Base-by-base conservation (phyloP, 2,329 filamentous ascomycete genomes). In the Xylariaceae sp. region DNA sequence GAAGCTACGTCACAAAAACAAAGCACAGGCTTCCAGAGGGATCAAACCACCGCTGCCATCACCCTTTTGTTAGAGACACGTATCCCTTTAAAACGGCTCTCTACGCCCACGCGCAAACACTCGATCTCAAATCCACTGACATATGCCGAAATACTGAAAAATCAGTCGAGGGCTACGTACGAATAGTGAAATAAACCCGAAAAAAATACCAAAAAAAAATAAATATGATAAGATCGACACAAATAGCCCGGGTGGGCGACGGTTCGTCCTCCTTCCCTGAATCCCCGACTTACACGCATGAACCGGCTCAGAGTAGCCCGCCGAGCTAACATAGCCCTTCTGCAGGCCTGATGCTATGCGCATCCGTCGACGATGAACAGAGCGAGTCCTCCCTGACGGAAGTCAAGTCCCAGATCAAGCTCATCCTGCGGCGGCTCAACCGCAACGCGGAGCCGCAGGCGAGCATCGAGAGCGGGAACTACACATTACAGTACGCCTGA, bases 391-490 rank as follows among this genome's bases (percentile, higher is more conserved):
- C 91, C 70, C 86, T 97, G 68, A 80, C 84, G 67, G 92, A 97
- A 74, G 88, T 95, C 77, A 97, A 97, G 77, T 82, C 83, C 64
- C 92, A 97, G 74, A 87, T 92, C 57, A 95, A 96, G 76, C 87
- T 95, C 74, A 86, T 99, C 73, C 85, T 97, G 67, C 89, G 92
- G 70, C 87, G 91, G 66, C 82, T 99, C 66, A 93, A 87, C 76
- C 88, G 89, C 76, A 94, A 92, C 74, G 89, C 92, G 9, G 93
- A 95, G 72, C 84, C 88, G 52, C 92, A 96, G 77, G 94, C 93
- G 58, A 92, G 86, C 73, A 96, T 99, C 77, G 93, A 97, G 77
- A 89, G 87, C 66, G 87, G 88, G 65, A 70, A 74, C 78, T 92
- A 90, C 79, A 92, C 86, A 62, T 81, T 97, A 73, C 92, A 99